A percentile compares a stretch with the other conserved stretches of the same genome.
Evolutionary conservation across 2,329 filamentous ascomycete genomes (phyloP).

Genomic region (Epichloe gansuensis): DNA sequence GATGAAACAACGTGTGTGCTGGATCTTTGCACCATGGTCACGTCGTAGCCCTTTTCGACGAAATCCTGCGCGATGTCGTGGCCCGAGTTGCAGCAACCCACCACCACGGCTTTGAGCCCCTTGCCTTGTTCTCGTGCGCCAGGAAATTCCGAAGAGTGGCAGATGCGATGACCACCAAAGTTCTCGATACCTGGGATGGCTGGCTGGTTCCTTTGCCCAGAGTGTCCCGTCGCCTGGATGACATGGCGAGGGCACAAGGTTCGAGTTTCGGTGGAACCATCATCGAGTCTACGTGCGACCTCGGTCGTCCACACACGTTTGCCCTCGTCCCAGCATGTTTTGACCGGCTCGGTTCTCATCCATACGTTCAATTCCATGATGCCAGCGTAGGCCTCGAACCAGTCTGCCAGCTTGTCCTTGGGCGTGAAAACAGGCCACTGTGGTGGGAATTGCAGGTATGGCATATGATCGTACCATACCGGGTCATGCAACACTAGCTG

Average conservation of each 20-base stretch:
- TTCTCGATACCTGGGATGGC: slow-evolving; percentile 39
- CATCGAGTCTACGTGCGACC: slow-evolving; percentile 34
- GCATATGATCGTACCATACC: slow-evolving; percentile 47
- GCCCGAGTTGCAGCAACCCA: slow-evolving; percentile 56
- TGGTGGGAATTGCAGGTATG: slow-evolving; percentile 50
- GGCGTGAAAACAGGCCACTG: slow-evolving; percentile 59
- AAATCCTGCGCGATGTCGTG: slow-evolving; percentile 60
- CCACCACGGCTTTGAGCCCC: slow-evolving; percentile 49
- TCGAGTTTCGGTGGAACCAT: slow-evolving; percentile 36
- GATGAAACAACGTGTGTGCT: slow-evolving; percentile 52
- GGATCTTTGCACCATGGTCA: slow-evolving; percentile 58
- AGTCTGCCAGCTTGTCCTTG: slow-evolving; percentile 59
- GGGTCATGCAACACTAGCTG: slow-evolving; percentile 57
- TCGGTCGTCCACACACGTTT: slow-evolving; percentile 41
- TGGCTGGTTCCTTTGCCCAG: slow-evolving; percentile 51
- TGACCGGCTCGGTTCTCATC: slow-evolving; percentile 37
- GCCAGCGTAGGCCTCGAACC: slow-evolving; percentile 51
- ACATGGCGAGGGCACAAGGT: slow-evolving; percentile 49
- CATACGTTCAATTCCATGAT: slow-evolving; percentile 58
- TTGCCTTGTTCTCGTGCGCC: slow-evolving; percentile 34
- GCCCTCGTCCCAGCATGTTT: slow-evolving; percentile 36
- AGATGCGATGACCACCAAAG: slow-evolving; percentile 47
- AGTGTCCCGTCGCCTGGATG: slow-evolving; percentile 55
- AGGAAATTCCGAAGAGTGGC: slow-evolving; percentile 48
- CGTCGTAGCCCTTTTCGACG: slow-evolving; percentile 50